Evolutionary conservation across 1,284 basidiomycete genomes (phyloP).

Genomic region (Malassezia dermatis): DNA sequence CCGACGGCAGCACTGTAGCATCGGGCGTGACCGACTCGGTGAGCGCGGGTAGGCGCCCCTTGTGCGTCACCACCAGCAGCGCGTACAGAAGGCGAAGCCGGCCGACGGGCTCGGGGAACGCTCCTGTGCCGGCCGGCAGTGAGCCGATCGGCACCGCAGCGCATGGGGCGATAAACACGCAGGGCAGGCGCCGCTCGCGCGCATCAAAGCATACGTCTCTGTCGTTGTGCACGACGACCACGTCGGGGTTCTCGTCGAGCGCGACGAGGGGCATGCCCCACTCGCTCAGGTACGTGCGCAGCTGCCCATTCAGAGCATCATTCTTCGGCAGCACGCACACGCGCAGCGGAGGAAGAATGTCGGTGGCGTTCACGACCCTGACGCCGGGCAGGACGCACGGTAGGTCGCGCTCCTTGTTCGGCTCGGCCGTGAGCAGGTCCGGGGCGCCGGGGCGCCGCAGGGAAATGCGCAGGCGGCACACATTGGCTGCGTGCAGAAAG

Average conservation of each 20-base stretch:
- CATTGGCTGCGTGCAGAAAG: background rate
- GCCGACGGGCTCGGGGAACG: background rate
- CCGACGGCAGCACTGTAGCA: background rate
- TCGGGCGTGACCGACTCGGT: background rate
- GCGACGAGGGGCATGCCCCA: slow-evolving; percentile 1
- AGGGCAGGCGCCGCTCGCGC: background rate
- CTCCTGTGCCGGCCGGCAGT: background rate
- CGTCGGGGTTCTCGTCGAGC: background rate
- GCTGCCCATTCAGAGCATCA: background rate
- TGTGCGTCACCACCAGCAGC: background rate
- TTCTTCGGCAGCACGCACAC: background rate
- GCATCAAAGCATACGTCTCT: background rate
- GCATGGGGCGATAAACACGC: slow-evolving; percentile 1
- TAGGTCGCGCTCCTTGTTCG: background rate
- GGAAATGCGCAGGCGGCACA: background rate
- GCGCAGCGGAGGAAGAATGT: background rate
- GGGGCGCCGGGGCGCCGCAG: slow-evolving; percentile 4
- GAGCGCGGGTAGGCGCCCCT: background rate
- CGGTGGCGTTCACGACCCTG: background rate
- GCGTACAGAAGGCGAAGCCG: background rate
- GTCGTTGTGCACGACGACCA: slow-evolving; percentile 10
- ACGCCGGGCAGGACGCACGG: background rate
- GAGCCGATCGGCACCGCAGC: background rate
- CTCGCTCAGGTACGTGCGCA: background rate
- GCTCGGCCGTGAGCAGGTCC: slow-evolving; percentile 11